Base-by-base conservation (phyloP, 202 grass and related monocot species). In the Zizania palustris region DNA sequence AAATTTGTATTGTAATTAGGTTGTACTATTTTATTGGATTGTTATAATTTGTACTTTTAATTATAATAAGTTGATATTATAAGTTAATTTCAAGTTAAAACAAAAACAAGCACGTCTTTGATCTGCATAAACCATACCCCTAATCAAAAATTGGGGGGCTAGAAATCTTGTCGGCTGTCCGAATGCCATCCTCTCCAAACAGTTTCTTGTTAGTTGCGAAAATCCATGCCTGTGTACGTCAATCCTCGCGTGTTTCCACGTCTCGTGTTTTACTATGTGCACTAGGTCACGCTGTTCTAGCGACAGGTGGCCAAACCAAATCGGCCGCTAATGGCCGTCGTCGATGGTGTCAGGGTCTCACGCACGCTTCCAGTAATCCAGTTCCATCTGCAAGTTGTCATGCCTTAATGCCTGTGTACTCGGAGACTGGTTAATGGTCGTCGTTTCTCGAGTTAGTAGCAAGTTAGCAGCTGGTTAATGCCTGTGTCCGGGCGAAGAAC, bases 201-300 rank as follows among this genome's bases (percentile, higher is more conserved):
- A 46, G 82, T n/a, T 80, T 68, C 19, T 39, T 46, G 57, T 65
- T 88, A 15, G 80, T 56, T 75, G 86, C 64, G 80, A 80, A 84
- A 88, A 80, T 57, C 75, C 11, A 36, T 12, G 75, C 14, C 16
- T 14, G 44, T 12, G 62, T 42, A 59, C 62, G 68, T 57, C 69
- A 83, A 1, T 60, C 61, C 18, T 58, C 68, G 63, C 55, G 28
- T 62, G 73, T 19, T 5, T 28, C 1, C 49, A 10, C 3, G 19
- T 28, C 50, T 13, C 6, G 67, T 34, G 19, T 35, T 54, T 54
- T 18, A 4, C 21, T n/a, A 10, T 3, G 34, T 7, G 19, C 54
- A 55, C 7, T 22, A 13, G 11, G n/a, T n/a, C n/a, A 62, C 10
- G 5, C 13, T 38, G 44, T 49, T 28, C 45, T 28, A 39, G 60